These are phyloP conservation scores for Dioszegia hungarica DNA, from an alignment of 768 basidiomycete genomes.

Conservation along the genomic window DNA sequence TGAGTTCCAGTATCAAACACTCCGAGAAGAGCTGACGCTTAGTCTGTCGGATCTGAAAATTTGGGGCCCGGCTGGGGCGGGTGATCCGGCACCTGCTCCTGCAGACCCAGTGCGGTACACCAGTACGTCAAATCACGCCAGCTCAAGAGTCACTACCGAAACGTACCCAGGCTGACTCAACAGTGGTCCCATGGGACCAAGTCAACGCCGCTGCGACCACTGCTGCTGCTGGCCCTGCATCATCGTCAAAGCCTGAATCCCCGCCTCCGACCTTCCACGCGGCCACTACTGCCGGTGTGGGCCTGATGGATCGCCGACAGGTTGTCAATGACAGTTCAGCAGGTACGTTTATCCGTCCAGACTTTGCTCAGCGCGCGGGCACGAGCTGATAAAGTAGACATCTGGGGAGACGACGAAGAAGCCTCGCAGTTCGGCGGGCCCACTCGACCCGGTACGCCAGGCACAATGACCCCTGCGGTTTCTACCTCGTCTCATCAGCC, in stretches of 20 bases:
- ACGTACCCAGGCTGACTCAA: neutral
- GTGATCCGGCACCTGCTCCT: slow-evolving; percentile 48
- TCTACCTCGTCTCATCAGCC: slow-evolving; percentile 1
- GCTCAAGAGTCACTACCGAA: neutral
- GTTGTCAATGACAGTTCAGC: slow-evolving; percentile 50
- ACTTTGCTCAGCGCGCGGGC: neutral
- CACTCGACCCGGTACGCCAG: slow-evolving; percentile 26
- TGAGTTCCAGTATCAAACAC: no score
- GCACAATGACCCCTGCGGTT: slow-evolving; percentile 8
- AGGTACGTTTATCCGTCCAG: slow-evolving; percentile 15
- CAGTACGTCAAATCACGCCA: slow-evolving; percentile 14
- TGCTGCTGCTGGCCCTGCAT: slow-evolving; percentile 2
- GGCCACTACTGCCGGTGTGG: slow-evolving; percentile 50
- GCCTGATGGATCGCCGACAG: slow-evolving; percentile 57
- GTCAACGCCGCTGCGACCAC: slow-evolving; percentile 48
- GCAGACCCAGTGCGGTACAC: slow-evolving; percentile 62
- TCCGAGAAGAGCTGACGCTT: no score
- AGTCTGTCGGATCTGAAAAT: slow-evolving; percentile 59
- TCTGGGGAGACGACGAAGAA: slow-evolving; percentile 41
- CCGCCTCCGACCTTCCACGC: slow-evolving; percentile 45
- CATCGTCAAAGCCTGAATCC: slow-evolving; percentile 38
- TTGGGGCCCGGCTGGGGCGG: slow-evolving; percentile 53
- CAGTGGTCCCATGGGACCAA: slow-evolving; percentile 66
- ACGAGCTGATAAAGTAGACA: slow-evolving; percentile 20
- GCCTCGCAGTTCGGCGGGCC: slow-evolving; percentile 12